Evolutionary conservation across 1,284 basidiomycete genomes (phyloP).

Genomic region (Irpex rosettiformis): DNA sequence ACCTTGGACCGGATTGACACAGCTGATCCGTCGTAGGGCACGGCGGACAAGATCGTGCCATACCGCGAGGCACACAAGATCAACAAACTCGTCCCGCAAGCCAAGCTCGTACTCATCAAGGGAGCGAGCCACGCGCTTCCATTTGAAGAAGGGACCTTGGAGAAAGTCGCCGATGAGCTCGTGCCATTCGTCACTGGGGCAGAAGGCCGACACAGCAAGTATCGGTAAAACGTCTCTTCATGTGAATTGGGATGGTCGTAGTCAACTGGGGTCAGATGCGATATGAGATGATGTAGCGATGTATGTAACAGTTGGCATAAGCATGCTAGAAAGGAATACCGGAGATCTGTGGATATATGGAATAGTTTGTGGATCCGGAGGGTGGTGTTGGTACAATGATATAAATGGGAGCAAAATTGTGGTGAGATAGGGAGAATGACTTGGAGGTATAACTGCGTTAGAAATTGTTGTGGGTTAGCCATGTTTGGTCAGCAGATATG

Average conservation of each 20-base stretch:
- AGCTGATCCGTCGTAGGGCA: conserved; percentile 3
- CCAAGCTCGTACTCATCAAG: conserved; percentile 3
- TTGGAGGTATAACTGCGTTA: too few relatives aligned
- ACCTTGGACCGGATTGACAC: too few relatives aligned
- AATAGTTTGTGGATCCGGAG: neutral
- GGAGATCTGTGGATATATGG: neutral
- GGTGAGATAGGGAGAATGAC: too few relatives aligned
- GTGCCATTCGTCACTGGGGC: neutral
- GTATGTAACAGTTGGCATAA: neutral
- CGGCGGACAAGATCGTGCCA: conserved; percentile 6
- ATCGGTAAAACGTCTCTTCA: neutral
- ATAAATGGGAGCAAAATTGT: conserved; percentile 42
- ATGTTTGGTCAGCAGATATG: too few relatives aligned
- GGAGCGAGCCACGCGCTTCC: conserved; percentile 6
- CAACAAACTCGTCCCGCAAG: conserved; percentile 6
- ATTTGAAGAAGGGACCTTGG: conserved; percentile 1
- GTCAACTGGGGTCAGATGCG: neutral
- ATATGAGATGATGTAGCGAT: neutral
- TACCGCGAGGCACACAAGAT: conserved; percentile 10
- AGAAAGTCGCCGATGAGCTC: neutral
- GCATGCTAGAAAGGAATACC: too few relatives aligned
- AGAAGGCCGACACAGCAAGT: neutral
- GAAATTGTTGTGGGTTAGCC: too few relatives aligned
- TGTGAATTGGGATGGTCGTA: neutral
- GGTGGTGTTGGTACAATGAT: conserved; percentile 3